Percentiles rank a stretch among this genome's conserved stretches.
phyloP scores from a whole-genome alignment of 2,329 filamentous ascomycete genomes.

The Cladosporium sp. region DNA sequence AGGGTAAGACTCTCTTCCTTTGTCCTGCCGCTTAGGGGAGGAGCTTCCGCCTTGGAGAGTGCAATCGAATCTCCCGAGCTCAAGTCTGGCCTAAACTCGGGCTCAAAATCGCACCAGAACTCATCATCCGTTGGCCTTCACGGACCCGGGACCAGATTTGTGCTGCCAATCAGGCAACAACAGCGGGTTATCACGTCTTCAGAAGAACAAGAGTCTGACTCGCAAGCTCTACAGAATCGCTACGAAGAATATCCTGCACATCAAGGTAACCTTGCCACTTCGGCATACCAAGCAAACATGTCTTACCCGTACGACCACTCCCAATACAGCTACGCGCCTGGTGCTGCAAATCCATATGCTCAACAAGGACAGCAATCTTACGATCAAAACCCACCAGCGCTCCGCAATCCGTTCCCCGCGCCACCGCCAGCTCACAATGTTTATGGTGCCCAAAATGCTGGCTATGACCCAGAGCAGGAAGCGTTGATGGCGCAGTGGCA shows the following conservation, averaged over 20 bases:
- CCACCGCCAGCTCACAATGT: conserved; percentile 43
- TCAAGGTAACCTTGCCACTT: not conserved
- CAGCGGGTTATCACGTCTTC: not conserved
- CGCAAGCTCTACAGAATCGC: not conserved
- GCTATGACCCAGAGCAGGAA: conserved; percentile 72
- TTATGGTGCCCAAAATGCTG: conserved; percentile 30
- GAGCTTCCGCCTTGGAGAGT: no score
- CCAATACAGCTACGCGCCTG: conserved; percentile 21
- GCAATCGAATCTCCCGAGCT: no score
- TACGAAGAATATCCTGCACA: not conserved
- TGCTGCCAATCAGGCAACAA: not conserved
- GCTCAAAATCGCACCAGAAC: not conserved
- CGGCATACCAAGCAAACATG: conserved; percentile 6
- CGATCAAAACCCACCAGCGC: conserved; percentile 56
- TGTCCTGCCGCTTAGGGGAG: not conserved
- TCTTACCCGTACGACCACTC: conserved; percentile 16
- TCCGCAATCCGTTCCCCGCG: conserved; percentile 75
- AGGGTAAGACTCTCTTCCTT: not conserved
- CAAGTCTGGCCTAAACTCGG: no score
- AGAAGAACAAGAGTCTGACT: not conserved
- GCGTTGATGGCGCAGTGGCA: conserved; percentile 95
- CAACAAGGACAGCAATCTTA: conserved; percentile 30
- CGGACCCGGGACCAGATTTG: no score
- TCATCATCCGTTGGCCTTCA: no score
- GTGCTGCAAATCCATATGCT: conserved; percentile 42